These are phyloP conservation scores for Epichloe brachyelytri DNA, from an alignment of 2,329 filamentous ascomycete species.

Conservation along the genomic window DNA sequence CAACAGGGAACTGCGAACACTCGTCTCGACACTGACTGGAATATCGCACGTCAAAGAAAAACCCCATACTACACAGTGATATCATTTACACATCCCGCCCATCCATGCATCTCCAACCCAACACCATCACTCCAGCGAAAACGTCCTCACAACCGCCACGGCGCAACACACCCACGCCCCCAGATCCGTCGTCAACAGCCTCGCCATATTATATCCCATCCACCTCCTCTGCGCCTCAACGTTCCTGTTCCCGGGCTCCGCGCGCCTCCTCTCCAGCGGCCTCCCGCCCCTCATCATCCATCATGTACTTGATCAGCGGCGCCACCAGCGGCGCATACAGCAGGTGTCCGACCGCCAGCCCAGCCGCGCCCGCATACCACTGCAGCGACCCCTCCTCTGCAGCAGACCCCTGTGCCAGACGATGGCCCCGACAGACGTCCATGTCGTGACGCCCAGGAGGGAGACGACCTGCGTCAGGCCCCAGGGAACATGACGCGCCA, in stretches of 20 bases:
- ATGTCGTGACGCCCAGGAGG: constrained; percentile 22
- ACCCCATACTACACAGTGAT: background rate
- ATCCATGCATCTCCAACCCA: background rate
- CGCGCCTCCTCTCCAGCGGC: constrained; percentile 6
- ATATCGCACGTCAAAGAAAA: no score
- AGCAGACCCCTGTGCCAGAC: constrained; percentile 13
- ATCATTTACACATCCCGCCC: background rate
- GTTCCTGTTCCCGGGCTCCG: constrained; percentile 11
- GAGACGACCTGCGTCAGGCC: constrained; percentile 21
- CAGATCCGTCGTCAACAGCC: constrained; percentile 22
- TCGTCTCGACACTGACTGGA: no score
- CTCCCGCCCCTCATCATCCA: constrained; percentile 14
- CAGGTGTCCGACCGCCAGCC: constrained; percentile 19
- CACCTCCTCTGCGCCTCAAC: constrained; percentile 19
- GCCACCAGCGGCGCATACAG: constrained; percentile 21
- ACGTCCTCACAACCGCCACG: constrained; percentile 12
- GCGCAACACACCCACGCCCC: constrained; percentile 20
- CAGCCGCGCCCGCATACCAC: constrained; percentile 22
- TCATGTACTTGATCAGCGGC: constrained; percentile 17
- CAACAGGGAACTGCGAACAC: no score
- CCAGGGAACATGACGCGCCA: constrained; percentile 28
- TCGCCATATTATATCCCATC: constrained; percentile 18
- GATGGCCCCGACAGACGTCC: constrained; percentile 16
- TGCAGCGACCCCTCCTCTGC: constrained; percentile 10
- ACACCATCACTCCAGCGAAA: constrained; percentile 1